Conservation (phyloP, 23 red algal species). For the Cyanidiococcus yangmingshanensis region DNA sequence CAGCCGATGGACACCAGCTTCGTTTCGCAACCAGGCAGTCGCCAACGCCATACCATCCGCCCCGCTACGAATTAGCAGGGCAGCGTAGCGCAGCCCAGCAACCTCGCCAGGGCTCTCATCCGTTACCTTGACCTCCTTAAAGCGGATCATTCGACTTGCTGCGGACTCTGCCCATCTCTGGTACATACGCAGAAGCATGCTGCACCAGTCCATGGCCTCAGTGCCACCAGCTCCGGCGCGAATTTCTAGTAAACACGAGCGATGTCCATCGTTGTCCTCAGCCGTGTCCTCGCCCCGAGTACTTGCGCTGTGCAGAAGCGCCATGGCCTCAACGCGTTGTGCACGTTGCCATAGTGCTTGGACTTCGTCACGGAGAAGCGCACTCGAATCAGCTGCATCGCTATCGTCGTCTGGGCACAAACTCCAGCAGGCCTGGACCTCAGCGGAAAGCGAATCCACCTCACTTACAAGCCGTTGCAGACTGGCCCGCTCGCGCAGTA, state of each 20-base stretch:
- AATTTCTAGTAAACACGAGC: neutral
- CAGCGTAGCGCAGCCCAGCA: neutral
- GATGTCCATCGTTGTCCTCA: neutral
- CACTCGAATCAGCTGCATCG: neutral
- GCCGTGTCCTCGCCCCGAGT: neutral
- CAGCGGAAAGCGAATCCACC: neutral
- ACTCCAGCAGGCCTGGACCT: neutral
- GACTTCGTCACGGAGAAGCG: neutral
- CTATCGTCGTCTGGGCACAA: neutral
- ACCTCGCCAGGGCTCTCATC: neutral
- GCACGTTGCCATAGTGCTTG: neutral
- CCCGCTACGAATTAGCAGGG: neutral
- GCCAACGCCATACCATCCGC: neutral
- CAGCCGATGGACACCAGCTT: conserved; percentile 92
- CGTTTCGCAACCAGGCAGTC: conserved; percentile 18
- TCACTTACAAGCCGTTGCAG: neutral
- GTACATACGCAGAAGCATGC: conserved; percentile 28
- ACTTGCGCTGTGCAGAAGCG: neutral
- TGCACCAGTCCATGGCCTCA: conserved; percentile 27
- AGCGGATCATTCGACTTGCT: neutral
- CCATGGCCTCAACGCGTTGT: neutral
- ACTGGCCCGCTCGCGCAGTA: neutral
- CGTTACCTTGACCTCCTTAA: neutral
- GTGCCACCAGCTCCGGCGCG: conserved; percentile 17
- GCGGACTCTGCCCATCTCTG: neutral